These are phyloP conservation scores for Diaporthe nobilis DNA, from an alignment of 2,329 filamentous ascomycete genomes.

Conservation along the genomic window DNA sequence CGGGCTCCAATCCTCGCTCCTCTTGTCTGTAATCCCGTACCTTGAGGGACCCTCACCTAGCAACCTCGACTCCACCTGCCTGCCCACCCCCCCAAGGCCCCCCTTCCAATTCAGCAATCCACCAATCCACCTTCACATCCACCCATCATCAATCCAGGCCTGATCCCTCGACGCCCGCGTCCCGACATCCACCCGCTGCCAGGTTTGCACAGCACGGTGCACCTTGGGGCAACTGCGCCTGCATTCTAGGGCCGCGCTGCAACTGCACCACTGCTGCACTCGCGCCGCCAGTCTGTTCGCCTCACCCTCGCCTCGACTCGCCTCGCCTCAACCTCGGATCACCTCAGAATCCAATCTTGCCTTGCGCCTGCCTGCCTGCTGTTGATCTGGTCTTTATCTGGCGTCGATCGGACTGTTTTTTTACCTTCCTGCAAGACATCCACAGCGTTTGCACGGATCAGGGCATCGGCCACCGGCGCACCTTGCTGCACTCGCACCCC, in stretches of 20 bases:
- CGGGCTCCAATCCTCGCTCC: constrained; percentile 28
- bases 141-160: constrained; percentile 29
- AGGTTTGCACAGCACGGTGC: constrained; percentile 27
- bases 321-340: constrained; percentile 16
- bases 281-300: constrained; percentile 19
- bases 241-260: not conserved
- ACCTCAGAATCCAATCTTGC: constrained; percentile 37
- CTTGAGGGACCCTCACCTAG: constrained; percentile 17
- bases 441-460: constrained; percentile 33
- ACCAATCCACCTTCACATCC: constrained; percentile 21
- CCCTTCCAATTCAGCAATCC: constrained; percentile 15
- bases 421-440: constrained; percentile 33
- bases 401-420: constrained; percentile 26
- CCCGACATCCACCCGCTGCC: constrained; percentile 27
- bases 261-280: constrained; percentile 16
- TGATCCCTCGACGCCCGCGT: constrained; percentile 28
- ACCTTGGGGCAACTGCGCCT: constrained; percentile 18
- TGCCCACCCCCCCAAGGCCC: constrained; percentile 7
- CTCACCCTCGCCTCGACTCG: constrained; percentile 20
- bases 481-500: constrained; percentile 5
- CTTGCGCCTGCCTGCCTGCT: constrained; percentile 32
- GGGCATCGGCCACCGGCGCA: constrained; percentile 9
- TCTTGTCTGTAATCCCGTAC: constrained; percentile 4
- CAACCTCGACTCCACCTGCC: constrained; percentile 35
- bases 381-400: constrained; percentile 26